These are phyloP conservation scores for Tritrichomonas musculus DNA, from an alignment of 208 protist species.

Conservation along the genomic window DNA sequence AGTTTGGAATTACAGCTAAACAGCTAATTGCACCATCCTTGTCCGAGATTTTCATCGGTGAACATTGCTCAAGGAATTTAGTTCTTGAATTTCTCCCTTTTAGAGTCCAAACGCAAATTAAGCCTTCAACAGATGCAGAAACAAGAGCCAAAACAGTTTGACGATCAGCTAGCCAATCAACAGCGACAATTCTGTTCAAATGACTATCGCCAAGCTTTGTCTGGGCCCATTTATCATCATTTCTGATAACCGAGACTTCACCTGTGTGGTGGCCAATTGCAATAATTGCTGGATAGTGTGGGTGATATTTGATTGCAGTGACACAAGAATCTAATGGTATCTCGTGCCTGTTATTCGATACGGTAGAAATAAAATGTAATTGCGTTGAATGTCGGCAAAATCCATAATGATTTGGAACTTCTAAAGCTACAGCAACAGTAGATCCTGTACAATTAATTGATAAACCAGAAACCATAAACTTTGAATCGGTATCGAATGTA, in stretches of 20 bases:
- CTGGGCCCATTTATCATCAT: background rate
- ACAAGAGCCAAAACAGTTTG: background rate
- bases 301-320: background rate
- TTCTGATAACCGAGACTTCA: background rate
- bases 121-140: background rate
- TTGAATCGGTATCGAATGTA: background rate
- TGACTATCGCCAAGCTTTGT: background rate
- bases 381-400: background rate
- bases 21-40: background rate
- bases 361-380: background rate
- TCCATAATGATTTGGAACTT: constrained; percentile 18
- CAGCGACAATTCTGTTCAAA: background rate
- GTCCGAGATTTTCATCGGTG: background rate
- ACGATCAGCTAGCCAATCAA: background rate
- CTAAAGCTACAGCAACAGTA: background rate
- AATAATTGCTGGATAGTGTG: constrained; percentile 28
- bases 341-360: background rate
- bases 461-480: background rate
- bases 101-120: constrained; percentile 9
- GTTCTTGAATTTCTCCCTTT: background rate
- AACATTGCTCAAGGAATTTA: background rate
- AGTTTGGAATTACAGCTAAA: background rate
- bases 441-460: background rate
- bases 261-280: background rate
- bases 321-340: background rate